phyloP scores from a whole-genome alignment of 495 filamentous ascomycete species.

The Xylaria telfairii region DNA sequence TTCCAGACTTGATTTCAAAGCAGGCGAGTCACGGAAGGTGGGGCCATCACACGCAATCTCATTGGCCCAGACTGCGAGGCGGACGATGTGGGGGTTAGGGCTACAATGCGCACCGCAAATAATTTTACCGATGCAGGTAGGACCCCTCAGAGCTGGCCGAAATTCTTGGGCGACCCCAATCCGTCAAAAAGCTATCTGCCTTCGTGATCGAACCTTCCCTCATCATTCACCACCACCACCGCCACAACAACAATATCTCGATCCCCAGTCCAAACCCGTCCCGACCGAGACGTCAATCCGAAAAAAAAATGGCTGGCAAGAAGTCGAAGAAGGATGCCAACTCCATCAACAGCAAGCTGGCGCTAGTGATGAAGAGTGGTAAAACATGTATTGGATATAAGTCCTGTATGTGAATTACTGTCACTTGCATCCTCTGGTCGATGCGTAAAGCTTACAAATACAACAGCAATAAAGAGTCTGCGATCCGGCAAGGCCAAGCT shows the following conservation, averaged over 20 bases:
- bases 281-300: constrained; percentile 19
- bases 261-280: constrained; percentile 27
- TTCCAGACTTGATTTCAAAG: constrained; percentile 52
- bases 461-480: constrained; percentile 84
- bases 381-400: constrained; percentile 89
- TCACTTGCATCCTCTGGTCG: background rate
- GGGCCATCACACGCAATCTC: constrained; percentile 23
- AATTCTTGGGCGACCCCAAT: background rate
- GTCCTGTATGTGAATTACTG: constrained; percentile 48
- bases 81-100: constrained; percentile 52
- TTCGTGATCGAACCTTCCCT: constrained; percentile 31
- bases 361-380: constrained; percentile 87
- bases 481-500: constrained; percentile 84
- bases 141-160: constrained; percentile 14
- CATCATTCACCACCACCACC: constrained; percentile 23
- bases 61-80: constrained; percentile 31
- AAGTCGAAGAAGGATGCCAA: constrained; percentile 92
- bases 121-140: constrained; percentile 24
- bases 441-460: constrained; percentile 5
- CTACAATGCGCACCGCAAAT: constrained; percentile 36
- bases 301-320: constrained; percentile 55
- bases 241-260: constrained; percentile 1
- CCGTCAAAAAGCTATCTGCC: constrained; percentile 8
- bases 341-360: constrained; percentile 66
- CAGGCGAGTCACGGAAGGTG: constrained; percentile 42